Conservation (phyloP, 331 rosid genomes). For the Stylosanthes scabra region DNA sequence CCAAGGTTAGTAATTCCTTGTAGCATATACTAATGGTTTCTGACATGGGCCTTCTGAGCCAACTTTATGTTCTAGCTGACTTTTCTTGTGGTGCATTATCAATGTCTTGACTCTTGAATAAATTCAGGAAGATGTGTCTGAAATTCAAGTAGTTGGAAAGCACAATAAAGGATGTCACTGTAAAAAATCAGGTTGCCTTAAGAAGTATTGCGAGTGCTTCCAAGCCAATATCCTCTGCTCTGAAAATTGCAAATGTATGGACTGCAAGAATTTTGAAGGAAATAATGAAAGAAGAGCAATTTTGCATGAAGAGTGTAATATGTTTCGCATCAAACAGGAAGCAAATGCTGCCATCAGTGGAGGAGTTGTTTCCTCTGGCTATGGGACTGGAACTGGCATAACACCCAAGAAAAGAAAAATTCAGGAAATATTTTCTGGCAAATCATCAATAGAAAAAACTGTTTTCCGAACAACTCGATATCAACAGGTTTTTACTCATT, state of each 20-base stretch:
- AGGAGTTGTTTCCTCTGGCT: conserved; percentile 64
- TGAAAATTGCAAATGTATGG: conserved; percentile 92
- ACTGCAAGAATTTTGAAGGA: conserved; percentile 95
- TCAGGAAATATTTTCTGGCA: conserved; percentile 47
- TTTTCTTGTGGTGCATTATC: conserved; percentile 32
- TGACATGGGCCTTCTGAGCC: conserved; percentile 26
- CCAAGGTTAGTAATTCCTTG: conserved; percentile 53
- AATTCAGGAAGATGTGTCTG: conserved; percentile 63
- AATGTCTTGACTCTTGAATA: conserved; percentile 41
- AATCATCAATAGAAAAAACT: conserved; percentile 47
- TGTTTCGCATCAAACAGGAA: conserved; percentile 54
- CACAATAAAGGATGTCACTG: conserved; percentile 94
- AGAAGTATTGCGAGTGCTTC: conserved; percentile 90
- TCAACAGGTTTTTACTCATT: conserved; percentile 60
- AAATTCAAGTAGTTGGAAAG: conserved; percentile 68
- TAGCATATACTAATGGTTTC: conserved; percentile 9
- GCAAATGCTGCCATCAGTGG: conserved; percentile 68
- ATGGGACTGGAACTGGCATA: conserved; percentile 42
- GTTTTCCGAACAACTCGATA: conserved; percentile 40
- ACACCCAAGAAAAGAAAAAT: conserved; percentile 65
- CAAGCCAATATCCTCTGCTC: conserved; percentile 88
- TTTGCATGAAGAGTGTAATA: conserved; percentile 49
- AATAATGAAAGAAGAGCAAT: conserved; percentile 67
- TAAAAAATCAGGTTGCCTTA: conserved; percentile 89
- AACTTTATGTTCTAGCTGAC: conserved; percentile 36